These are phyloP conservation scores for Chlorella sorokiniana DNA, from an alignment of 139 green algal genomes.

Conservation along the genomic window DNA sequence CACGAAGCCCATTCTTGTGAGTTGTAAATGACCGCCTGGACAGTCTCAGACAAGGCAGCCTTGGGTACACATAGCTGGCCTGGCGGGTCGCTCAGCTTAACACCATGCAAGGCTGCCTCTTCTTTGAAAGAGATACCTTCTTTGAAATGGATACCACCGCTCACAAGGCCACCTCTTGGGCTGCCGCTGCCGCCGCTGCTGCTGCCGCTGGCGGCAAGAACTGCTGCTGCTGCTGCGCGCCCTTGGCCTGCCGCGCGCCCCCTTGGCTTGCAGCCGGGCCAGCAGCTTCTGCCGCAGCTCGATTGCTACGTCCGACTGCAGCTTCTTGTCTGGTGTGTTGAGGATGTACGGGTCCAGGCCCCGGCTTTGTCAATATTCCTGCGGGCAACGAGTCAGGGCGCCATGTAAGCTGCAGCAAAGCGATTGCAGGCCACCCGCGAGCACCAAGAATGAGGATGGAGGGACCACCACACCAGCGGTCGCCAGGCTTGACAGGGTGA, in stretches of 20 bases:
- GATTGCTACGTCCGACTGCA: constrained; percentile 64
- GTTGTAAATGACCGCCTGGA: too few relatives aligned
- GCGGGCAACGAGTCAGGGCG: background rate
- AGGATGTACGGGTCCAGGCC: constrained; percentile 87
- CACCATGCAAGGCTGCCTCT: too few relatives aligned
- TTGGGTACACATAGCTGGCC: too few relatives aligned
- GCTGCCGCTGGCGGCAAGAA: background rate
- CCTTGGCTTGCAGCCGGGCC: background rate
- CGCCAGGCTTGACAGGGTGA: too few relatives aligned
- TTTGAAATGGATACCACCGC: background rate
- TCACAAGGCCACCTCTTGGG: background rate
- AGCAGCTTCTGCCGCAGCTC: constrained; percentile 49
- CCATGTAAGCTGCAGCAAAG: background rate
- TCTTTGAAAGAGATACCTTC: too few relatives aligned
- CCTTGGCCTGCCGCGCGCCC: background rate
- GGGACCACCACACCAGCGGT: too few relatives aligned
- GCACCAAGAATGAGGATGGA: background rate
- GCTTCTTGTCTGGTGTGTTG: constrained; percentile 64
- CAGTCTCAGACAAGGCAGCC: too few relatives aligned
- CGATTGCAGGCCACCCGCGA: background rate
- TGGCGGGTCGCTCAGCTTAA: too few relatives aligned
- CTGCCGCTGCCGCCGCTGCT: constrained; percentile 5
- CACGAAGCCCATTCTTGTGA: too few relatives aligned
- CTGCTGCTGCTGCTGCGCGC: background rate
- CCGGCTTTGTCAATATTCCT: constrained; percentile 85